phyloP scores from a whole-genome alignment of 2,329 filamentous ascomycete genomes.

The Pseudogymnoascus sp. region DNA sequence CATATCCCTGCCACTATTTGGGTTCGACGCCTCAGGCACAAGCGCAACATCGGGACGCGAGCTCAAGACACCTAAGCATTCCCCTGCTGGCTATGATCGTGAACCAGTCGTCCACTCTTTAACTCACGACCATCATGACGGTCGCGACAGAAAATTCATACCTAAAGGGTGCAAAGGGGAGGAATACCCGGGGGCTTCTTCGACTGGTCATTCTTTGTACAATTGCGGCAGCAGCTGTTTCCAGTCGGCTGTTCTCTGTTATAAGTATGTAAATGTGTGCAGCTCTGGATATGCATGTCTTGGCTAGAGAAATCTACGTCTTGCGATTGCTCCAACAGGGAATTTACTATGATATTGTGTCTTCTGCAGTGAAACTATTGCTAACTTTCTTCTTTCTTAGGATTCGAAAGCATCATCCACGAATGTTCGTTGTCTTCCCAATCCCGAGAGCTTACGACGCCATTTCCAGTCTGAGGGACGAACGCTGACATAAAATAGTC shows the following conservation, averaged over 20 bases:
- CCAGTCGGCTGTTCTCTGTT: slow-evolving; percentile 94
- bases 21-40: slow-evolving; percentile 19
- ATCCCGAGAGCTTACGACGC: not conserved
- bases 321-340: not conserved
- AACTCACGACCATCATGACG: slow-evolving; percentile 31
- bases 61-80: slow-evolving; percentile 28
- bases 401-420: slow-evolving; percentile 98
- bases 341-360: slow-evolving; percentile 1
- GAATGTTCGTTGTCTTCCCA: slow-evolving; percentile 65
- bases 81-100: slow-evolving; percentile 13
- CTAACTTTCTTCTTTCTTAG: slow-evolving; percentile 40
- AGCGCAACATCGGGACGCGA: not conserved
- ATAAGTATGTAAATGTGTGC: slow-evolving; percentile 62
- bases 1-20: slow-evolving; percentile 20
- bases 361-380: slow-evolving; percentile 13
- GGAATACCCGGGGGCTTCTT: slow-evolving; percentile 76
- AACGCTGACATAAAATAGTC: slow-evolving; percentile 50
- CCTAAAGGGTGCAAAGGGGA: slow-evolving; percentile 69
- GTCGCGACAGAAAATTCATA: slow-evolving; percentile 37
- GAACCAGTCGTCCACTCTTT: slow-evolving; percentile 5
- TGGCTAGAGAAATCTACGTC: slow-evolving; percentile 7
- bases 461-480: slow-evolving; percentile 19
- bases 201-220: slow-evolving; percentile 82
- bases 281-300: slow-evolving; percentile 10
- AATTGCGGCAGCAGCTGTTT: slow-evolving; percentile 85